Base-by-base conservation (phyloP, 768 basidiomycete genomes). In the Leccinum fibrillosum region DNA sequence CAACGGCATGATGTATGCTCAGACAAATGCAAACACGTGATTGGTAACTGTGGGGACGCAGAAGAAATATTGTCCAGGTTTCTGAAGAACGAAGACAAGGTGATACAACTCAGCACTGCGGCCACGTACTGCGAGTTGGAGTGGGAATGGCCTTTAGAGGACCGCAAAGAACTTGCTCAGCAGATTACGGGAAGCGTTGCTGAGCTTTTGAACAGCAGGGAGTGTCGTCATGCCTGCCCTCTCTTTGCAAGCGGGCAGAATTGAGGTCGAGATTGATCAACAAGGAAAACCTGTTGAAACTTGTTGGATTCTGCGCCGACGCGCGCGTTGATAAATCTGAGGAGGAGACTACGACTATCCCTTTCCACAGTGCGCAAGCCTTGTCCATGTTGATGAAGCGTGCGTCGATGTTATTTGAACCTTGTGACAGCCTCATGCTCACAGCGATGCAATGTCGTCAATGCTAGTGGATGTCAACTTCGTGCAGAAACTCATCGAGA, bases 301-400 rank as follows among this genome's bases (percentile, higher is more conserved):
- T 72, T 12, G 55, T 73, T 49, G 28, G 56, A 8, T 54, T 64
- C 3, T 73, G 64, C n/a, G 62, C 69, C 8, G 49, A 44, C 35
- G 23, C 32, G 4, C 59, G 56, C 5, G 26, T 62, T 1, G 15
- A 10, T 21, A 52, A 50, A 48, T 52, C 55, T 9, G 58, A 61
- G 12, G 69, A 71, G 12, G 62, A 55, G 10, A 57, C 60, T 15
- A 63, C 60, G 1, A 65, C 56, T 1, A 52, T 64, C 21, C 61
- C 58, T 50, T 69, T 71, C 26, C 56, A 73, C 44, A 57, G 64
- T n/a, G 64, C 66, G 3, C 71, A 67, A 25, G 69, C 71, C 13
- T 54, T 69, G 54, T 54, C 66, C 5, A 53, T 72, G 57, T 39
- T 73, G 34, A 63, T 67, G 53, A 63, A 69, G 44, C n/a, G 67